phyloP scores from a whole-genome alignment of 352 stramenopile genomes.

The Phytophthora sansomeana region DNA sequence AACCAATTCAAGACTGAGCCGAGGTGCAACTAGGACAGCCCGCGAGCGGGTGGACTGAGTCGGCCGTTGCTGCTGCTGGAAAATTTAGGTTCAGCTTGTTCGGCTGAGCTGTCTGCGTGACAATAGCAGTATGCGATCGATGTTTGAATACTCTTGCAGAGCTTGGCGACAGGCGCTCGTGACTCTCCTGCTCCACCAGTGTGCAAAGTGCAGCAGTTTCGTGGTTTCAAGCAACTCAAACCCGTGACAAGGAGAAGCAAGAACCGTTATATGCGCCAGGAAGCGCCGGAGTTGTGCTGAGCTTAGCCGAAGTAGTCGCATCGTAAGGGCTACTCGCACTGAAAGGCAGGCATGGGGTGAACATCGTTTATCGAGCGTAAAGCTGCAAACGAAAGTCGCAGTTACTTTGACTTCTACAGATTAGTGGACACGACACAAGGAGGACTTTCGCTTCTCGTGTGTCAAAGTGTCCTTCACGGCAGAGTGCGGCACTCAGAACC shows the following conservation, averaged over 20 bases:
- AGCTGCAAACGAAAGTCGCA: not conserved
- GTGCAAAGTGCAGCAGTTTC: not conserved
- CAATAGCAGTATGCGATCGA: not conserved
- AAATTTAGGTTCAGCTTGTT: slow-evolving; percentile 14
- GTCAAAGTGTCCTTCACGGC: too few species aligned
- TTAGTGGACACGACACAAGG: too few species aligned
- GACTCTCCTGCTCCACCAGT: not conserved
- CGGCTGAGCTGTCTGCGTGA: not conserved
- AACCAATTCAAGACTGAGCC: slow-evolving; percentile 16
- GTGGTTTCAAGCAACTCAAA: not conserved
- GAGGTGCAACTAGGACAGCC: not conserved
- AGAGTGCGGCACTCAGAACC: too few species aligned
- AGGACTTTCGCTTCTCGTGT: too few species aligned
- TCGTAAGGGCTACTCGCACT: too few species aligned
- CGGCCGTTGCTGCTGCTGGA: not conserved
- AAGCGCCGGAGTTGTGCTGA: not conserved
- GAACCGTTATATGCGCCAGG: not conserved
- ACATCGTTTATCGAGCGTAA: too few species aligned
- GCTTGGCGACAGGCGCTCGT: not conserved
- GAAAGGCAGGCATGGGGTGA: too few species aligned
- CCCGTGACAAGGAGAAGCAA: not conserved
- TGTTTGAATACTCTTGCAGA: slow-evolving; percentile 7
- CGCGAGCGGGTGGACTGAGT: slow-evolving; percentile 12
- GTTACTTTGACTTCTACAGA: not conserved
- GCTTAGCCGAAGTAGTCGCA: too few species aligned